Percentiles rank a stretch among this genome's conserved stretches.
Conservation (phyloP, 352 stramenopile genomes). For the Elongisporangium senticosum region DNA sequence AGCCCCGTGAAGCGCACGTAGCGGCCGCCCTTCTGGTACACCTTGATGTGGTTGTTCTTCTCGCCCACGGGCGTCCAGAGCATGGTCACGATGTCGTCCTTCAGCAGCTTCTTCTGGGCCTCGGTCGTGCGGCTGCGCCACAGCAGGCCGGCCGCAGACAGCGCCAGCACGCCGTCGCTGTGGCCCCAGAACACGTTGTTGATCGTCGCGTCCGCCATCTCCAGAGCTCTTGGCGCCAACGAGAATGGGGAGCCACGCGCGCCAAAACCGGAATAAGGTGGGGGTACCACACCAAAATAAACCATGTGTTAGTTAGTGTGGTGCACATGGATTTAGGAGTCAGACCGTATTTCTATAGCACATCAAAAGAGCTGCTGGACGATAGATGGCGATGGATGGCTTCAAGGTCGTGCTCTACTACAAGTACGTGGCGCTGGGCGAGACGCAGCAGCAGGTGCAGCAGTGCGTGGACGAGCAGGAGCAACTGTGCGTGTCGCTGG, state of each 20-base stretch:
- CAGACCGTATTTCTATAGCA: background rate
- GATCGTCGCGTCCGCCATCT: constrained; percentile 68
- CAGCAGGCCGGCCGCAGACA: constrained; percentile 62
- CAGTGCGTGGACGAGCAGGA: constrained; percentile 36
- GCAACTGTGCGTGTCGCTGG: constrained; percentile 37
- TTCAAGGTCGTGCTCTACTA: constrained; percentile 81
- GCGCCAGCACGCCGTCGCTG: constrained; percentile 74
- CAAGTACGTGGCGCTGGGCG: constrained; percentile 71
- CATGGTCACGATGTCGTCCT: constrained; percentile 84
- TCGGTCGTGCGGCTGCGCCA: constrained; percentile 77
- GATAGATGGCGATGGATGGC: constrained; percentile 10
- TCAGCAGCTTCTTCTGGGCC: constrained; percentile 80
- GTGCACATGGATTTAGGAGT: background rate
- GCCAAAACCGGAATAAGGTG: background rate
- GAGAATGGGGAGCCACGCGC: background rate
- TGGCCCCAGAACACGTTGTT: constrained; percentile 87
- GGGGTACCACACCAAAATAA: background rate
- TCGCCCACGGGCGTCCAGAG: constrained; percentile 76
- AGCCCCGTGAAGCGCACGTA: constrained; percentile 83
- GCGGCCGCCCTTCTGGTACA: constrained; percentile 80
- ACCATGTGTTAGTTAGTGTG: background rate
- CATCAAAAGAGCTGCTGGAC: background rate
- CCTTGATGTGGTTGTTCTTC: constrained; percentile 81
- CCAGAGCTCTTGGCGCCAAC: background rate
- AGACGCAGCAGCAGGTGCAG: constrained; percentile 28